phyloP scores from a whole-genome alignment of 352 stramenopile species.

The Elongisporangium anandrum region DNA sequence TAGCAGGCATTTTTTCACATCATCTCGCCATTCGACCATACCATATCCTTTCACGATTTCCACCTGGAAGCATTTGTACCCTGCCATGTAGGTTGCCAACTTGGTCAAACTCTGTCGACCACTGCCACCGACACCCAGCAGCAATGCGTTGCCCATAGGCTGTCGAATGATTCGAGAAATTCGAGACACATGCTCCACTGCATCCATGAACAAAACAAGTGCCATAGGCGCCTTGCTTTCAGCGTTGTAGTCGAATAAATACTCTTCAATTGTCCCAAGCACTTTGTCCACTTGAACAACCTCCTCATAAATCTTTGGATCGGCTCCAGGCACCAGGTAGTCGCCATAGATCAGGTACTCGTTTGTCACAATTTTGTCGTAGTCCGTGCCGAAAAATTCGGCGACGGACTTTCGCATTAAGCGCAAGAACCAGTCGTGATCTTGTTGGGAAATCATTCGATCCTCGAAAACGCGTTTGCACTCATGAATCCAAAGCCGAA shows the following conservation, averaged over 20 bases:
- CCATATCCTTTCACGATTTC: slow-evolving; percentile 95
- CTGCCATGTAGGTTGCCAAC: slow-evolving; percentile 91
- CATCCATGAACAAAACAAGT: slow-evolving; percentile 87
- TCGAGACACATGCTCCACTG: slow-evolving; percentile 84
- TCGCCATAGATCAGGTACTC: slow-evolving; percentile 87
- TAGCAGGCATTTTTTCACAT: slow-evolving; percentile 91
- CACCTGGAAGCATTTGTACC: slow-evolving; percentile 91
- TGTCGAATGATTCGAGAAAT: slow-evolving; percentile 82
- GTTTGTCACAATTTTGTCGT: slow-evolving; percentile 59
- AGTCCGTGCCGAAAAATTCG: slow-evolving; percentile 80
- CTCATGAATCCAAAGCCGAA: slow-evolving; percentile 81
- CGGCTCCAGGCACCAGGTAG: slow-evolving; percentile 90
- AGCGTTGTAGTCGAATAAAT: slow-evolving; percentile 86
- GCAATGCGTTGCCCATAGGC: slow-evolving; percentile 85
- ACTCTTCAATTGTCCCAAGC: slow-evolving; percentile 76
- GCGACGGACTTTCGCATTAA: slow-evolving; percentile 37
- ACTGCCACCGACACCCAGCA: slow-evolving; percentile 92
- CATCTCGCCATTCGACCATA: slow-evolving; percentile 90
- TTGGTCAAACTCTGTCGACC: slow-evolving; percentile 89
- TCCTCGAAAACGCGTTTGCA: slow-evolving; percentile 87
- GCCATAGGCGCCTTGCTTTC: slow-evolving; percentile 86
- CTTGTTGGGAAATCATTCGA: slow-evolving; percentile 65
- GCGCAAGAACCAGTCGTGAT: slow-evolving; percentile 77
- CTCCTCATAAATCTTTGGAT: slow-evolving; percentile 91
- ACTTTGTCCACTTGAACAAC: slow-evolving; percentile 84